These are phyloP conservation scores for Teratosphaeria epicoccoides DNA, from an alignment of 2,329 filamentous ascomycete species.

Conservation along the genomic window DNA sequence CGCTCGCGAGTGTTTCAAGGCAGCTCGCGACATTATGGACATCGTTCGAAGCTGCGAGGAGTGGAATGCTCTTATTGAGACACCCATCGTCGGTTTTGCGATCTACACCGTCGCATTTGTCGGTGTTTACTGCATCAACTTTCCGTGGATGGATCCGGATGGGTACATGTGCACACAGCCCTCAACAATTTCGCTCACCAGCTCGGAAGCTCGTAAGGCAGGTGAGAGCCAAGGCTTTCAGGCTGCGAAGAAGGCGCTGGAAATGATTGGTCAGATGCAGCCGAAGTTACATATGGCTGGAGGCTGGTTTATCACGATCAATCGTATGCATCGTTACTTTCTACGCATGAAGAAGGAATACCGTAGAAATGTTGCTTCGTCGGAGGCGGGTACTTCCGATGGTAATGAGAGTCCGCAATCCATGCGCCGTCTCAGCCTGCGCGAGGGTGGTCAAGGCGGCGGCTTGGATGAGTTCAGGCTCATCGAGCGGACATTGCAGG, in stretches of 20 bases:
- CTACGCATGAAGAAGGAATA: conserved; percentile 42
- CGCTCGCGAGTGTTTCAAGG: conserved; percentile 51
- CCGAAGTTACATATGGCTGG: conserved; percentile 46
- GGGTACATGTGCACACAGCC: conserved; percentile 38
- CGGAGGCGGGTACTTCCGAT: conserved; percentile 21
- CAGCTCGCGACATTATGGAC: conserved; percentile 53
- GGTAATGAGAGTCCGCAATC: conserved; percentile 18
- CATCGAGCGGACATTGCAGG: conserved; percentile 26
- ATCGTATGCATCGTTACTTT: conserved; percentile 46
- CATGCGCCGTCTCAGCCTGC: conserved; percentile 19
- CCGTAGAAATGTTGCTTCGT: conserved; percentile 22
- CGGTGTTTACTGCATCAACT: conserved; percentile 54
- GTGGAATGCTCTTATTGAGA: conserved; percentile 53
- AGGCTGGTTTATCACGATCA: conserved; percentile 45
- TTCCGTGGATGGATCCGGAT: conserved; percentile 56
- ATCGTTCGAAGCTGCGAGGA: conserved; percentile 52
- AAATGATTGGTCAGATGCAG: conserved; percentile 43
- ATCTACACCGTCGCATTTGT: conserved; percentile 57
- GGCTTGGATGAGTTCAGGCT: conserved; percentile 47
- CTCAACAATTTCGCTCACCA: conserved; percentile 1
- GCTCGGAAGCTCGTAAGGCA: conserved; percentile 7
- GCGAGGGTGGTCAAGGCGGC: conserved; percentile 33
- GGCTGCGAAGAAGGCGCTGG: conserved; percentile 40
- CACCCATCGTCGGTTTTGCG: conserved; percentile 56
- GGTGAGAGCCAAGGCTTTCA: conserved; percentile 27